Evolutionary conservation across 73 alveolate species (phyloP), one percentile per base, ranked within the genome.

Genomic region (Symbiodinium natans): DNA sequence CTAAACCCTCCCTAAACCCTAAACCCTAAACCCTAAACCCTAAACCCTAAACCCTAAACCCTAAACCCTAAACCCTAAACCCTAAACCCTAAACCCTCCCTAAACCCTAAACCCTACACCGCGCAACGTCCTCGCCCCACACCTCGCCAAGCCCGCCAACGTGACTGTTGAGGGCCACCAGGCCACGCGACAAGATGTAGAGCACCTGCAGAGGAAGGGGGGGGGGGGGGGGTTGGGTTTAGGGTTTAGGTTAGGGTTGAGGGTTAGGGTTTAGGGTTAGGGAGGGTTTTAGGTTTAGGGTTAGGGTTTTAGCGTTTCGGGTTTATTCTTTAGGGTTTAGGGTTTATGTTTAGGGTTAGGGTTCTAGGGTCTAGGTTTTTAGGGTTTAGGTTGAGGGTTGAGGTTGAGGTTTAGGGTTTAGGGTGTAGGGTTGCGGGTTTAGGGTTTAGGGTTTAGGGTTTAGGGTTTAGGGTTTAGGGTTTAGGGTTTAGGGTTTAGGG

Each of bases 91-190:
- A 56, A 19, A 11, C 31, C 31, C 74, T 29, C 74, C 74, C 74
- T 56, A 19, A 56, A 63, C 80, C 80, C 80, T 25, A 63, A 23
- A 63, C 80, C 31, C 40, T 0, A 27, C 9, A 63, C 31, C 77
- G 10, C 77, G 1, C 82, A 27, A 86, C 43, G 86, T 87, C 94
- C 84, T 87, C 94, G n/a, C 94, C 94, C 94, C 94, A 87, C n/a
- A 87, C 94, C 59, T 87, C 94, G 41, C 94, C 94, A 21, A 19
- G 41, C 10, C 84, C 83, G 10, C 94, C 94, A 21, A 87, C 94
- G n/a, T 38, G 59, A 31, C 68, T 54, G 94, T 87, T 38, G 68
- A 87, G 94, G 59, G 68, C 68, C 29, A 87, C 94, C 59, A 87
- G 40, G 29, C 94, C 94, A 29, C 71, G 59, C 68, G 94, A 87